phyloP scores from a whole-genome alignment of 352 stramenopile genomes.

The Phytopythium aichiense region DNA sequence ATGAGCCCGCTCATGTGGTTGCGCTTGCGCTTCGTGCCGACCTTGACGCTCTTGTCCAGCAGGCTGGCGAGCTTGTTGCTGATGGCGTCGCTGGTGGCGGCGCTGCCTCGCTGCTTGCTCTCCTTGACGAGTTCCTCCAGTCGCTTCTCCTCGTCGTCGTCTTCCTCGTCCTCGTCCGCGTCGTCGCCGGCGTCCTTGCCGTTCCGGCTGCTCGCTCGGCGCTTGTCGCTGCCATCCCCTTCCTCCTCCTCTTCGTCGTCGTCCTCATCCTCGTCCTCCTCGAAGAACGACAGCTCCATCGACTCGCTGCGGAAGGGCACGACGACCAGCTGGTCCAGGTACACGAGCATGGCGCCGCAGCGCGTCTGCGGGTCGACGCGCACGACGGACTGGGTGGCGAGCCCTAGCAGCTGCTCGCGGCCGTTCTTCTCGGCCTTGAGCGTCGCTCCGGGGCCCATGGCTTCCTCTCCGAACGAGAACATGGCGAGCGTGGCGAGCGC shows the following conservation, averaged over 20 bases:
- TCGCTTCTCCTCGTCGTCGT: constrained; percentile 79
- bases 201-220: background rate
- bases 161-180: constrained; percentile 61
- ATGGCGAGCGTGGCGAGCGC: constrained; percentile 66
- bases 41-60: constrained; percentile 81
- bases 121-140: constrained; percentile 73
- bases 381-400: constrained; percentile 43
- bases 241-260: constrained; percentile 64
- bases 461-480: constrained; percentile 78
- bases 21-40: constrained; percentile 67
- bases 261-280: constrained; percentile 72
- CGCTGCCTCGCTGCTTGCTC: constrained; percentile 43
- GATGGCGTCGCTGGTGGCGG: constrained; percentile 47
- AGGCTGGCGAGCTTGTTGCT: constrained; percentile 57
- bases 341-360: constrained; percentile 80
- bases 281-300: constrained; percentile 76
- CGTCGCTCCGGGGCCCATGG: constrained; percentile 73
- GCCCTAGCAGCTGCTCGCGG: constrained; percentile 65
- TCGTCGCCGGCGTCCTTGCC: constrained; percentile 7
- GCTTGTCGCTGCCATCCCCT: constrained; percentile 7
- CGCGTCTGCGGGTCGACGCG: constrained; percentile 72
- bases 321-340: constrained; percentile 78
- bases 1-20: constrained; percentile 66
- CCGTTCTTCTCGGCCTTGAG: constrained; percentile 79
- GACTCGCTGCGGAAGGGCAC: constrained; percentile 78